Conservation (phyloP, 768 basidiomycete genomes). For the Amylocystis lapponica region DNA sequence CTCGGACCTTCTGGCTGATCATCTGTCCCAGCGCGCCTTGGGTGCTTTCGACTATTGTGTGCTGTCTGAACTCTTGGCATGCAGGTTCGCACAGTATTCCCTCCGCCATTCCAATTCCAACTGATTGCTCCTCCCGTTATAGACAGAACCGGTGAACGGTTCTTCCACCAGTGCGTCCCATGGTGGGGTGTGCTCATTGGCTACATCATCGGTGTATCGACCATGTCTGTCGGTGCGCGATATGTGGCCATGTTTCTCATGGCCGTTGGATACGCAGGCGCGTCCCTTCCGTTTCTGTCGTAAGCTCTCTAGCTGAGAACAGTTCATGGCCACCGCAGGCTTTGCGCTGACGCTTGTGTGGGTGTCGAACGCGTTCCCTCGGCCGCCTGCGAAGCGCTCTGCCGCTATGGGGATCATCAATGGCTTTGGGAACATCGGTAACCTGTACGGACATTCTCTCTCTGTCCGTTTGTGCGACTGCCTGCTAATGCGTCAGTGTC, state of each 20-base stretch:
- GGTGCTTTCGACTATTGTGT: constrained; percentile 48
- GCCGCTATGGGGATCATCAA: constrained; percentile 62
- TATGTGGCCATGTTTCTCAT: constrained; percentile 63
- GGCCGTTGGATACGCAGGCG: constrained; percentile 47
- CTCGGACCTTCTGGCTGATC: too few species aligned
- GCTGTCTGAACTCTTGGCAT: constrained; percentile 49
- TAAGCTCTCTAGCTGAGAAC: neutral
- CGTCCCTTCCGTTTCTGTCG: neutral
- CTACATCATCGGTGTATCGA: constrained; percentile 55
- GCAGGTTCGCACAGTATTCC: constrained; percentile 36
- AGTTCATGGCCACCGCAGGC: constrained; percentile 17
- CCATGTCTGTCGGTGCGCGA: constrained; percentile 44
- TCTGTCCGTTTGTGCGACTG: neutral
- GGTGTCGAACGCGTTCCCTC: constrained; percentile 55
- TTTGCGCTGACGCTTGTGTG: constrained; percentile 48
- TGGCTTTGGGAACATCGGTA: constrained; percentile 53
- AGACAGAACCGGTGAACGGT: constrained; percentile 60
- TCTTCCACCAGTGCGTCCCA: constrained; percentile 50
- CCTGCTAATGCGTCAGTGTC: neutral
- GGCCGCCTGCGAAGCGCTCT: constrained; percentile 51
- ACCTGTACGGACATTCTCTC: constrained; percentile 35
- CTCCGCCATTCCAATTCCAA: neutral
- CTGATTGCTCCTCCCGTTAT: neutral
- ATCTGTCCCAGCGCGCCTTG: constrained; percentile 54
- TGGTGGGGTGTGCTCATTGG: constrained; percentile 61